These are phyloP conservation scores for Turritis glabra DNA, from an alignment of 345 rosid species.

Conservation along the genomic window DNA sequence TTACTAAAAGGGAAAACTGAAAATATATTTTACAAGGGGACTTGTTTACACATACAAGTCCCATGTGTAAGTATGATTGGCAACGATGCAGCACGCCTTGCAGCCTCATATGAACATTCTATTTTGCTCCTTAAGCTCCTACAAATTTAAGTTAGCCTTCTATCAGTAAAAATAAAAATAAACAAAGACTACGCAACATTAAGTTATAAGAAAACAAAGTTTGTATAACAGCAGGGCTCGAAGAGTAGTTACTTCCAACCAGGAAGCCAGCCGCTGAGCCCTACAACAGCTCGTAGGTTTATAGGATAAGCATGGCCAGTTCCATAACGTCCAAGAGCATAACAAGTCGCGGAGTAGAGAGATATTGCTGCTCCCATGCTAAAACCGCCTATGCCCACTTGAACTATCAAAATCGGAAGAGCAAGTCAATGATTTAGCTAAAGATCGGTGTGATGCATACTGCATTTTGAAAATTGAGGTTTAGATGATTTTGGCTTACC, in stretches of 20 bases:
- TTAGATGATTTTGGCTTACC: conserved; percentile 47
- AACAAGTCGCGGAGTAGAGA: conserved; percentile 85
- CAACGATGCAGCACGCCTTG: conserved; percentile 65
- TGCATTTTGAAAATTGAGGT: neutral
- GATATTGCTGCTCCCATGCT: conserved; percentile 94
- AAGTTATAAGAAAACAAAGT: neutral
- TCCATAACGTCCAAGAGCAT: conserved; percentile 63
- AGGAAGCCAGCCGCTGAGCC: conserved; percentile 94
- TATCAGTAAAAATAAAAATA: neutral
- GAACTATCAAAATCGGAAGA: conserved; percentile 49
- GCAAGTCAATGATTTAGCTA: neutral
- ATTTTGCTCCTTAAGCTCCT: conserved; percentile 60
- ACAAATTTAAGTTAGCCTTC: conserved; percentile 17
- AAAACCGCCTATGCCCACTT: conserved; percentile 91
- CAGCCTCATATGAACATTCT: conserved; percentile 64
- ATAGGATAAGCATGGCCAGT: conserved; percentile 62
- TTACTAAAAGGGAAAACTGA: neutral
- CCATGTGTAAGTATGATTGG: conserved; percentile 68
- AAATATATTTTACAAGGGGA: neutral
- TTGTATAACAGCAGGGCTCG: neutral
- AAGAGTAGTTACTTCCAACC: conserved; percentile 61
- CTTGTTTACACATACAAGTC: conserved; percentile 46
- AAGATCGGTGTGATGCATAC: neutral
- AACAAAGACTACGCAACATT: neutral
- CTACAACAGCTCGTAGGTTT: conserved; percentile 60